Percentiles rank a stretch among this genome's conserved stretches.
These are phyloP conservation scores for Alternaria tenuissima DNA, from an alignment of 2,329 filamentous ascomycete genomes.

Conservation along the genomic window DNA sequence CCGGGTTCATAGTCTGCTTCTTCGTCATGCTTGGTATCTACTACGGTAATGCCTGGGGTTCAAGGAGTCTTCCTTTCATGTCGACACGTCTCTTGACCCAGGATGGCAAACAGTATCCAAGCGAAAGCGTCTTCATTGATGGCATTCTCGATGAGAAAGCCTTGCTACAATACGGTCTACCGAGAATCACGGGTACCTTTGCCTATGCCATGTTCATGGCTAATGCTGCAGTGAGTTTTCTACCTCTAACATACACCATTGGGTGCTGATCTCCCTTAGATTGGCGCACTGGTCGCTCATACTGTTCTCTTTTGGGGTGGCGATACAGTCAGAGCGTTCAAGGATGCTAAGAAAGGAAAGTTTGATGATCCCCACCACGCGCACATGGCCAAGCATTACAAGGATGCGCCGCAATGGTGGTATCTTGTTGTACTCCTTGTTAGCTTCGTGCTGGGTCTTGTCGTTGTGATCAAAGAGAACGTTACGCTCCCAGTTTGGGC, in stretches of 20 bases:
- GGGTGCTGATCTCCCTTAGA: conserved; percentile 7
- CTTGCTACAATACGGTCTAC: conserved; percentile 21
- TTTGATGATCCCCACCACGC: conserved; percentile 23
- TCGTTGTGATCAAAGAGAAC: conserved; percentile 25
- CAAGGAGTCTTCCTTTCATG: conserved; percentile 24
- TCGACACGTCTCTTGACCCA: conserved; percentile 24
- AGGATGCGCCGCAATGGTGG: conserved; percentile 26
- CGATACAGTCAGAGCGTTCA: conserved; percentile 21
- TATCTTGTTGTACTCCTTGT: conserved; percentile 19
- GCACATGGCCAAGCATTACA: conserved; percentile 24
- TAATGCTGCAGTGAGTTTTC: conserved; percentile 20
- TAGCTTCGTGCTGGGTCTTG: conserved; percentile 24
- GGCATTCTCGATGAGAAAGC: conserved; percentile 23
- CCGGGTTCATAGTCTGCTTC: conserved; percentile 19
- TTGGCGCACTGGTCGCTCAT: conserved; percentile 22
- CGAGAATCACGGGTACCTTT: conserved; percentile 21
- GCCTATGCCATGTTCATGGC: conserved; percentile 29
- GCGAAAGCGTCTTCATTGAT: conserved; percentile 19
- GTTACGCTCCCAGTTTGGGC: conserved; percentile 22
- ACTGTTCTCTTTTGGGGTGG: conserved; percentile 25
- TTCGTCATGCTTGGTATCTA: conserved; percentile 23
- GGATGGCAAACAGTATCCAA: conserved; percentile 18
- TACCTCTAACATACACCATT: not conserved
- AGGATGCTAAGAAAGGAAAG: conserved; percentile 15
- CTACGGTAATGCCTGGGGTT: conserved; percentile 25